Percentiles rank a stretch among this genome's conserved stretches.
Conservation (phyloP, 306 rosid genomes). For the Lathyrus aphaca region DNA sequence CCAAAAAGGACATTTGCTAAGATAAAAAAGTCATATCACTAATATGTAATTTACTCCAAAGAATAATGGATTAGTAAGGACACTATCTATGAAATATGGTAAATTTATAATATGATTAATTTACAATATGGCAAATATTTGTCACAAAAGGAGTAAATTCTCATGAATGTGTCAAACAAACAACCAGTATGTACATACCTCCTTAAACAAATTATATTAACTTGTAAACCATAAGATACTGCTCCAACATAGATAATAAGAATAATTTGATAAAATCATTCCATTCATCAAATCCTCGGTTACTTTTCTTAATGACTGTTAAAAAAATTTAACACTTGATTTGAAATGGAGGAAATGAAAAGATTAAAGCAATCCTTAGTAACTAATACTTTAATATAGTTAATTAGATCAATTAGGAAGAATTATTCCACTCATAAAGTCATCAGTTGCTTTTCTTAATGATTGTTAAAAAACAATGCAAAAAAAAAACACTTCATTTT, state of each 20-base stretch:
- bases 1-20: background rate
- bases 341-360: background rate
- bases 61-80: slow-evolving; percentile 1
- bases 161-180: slow-evolving; percentile 10
- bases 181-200: background rate
- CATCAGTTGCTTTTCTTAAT: background rate
- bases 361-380: slow-evolving; percentile 51
- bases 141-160: background rate
- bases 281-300: background rate
- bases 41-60: background rate
- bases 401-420: no score
- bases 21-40: background rate
- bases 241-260: background rate
- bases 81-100: background rate
- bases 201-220: background rate
- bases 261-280: background rate
- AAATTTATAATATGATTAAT: background rate
- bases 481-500: background rate
- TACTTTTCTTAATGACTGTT: background rate
- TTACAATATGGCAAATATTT: background rate
- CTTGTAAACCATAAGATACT: background rate
- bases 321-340: background rate
- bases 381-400: background rate
- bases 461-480: background rate
- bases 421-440: background rate